Percentiles rank a stretch among this genome's conserved stretches.
Conservation (phyloP, 2,329 filamentous ascomycete genomes). For the Fusarium sp. region DNA sequence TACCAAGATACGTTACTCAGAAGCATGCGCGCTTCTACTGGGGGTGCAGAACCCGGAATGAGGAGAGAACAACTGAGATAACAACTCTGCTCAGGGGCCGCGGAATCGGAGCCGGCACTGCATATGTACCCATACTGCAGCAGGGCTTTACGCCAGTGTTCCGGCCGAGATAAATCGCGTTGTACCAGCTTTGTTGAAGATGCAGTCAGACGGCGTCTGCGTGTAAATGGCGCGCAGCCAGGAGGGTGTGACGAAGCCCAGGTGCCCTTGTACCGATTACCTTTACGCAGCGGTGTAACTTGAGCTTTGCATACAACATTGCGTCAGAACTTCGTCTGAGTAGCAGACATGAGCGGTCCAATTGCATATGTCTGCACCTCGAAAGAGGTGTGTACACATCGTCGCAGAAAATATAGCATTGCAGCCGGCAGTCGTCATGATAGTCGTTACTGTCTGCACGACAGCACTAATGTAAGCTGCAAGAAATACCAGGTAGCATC, state of each 20-base stretch:
- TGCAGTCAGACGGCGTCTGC: slow-evolving; percentile 30
- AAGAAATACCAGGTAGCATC: slow-evolving; percentile 39
- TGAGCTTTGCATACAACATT: neutral
- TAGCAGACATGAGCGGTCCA: slow-evolving; percentile 1
- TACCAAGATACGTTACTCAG: neutral
- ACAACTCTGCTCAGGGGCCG: slow-evolving; percentile 18
- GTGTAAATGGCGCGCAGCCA: slow-evolving; percentile 17
- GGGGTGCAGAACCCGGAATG: neutral
- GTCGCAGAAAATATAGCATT: neutral
- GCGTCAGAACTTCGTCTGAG: neutral
- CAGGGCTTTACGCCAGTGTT: slow-evolving; percentile 14
- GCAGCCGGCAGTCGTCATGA: slow-evolving; percentile 22
- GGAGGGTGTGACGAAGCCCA: slow-evolving; percentile 23
- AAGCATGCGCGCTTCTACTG: neutral
- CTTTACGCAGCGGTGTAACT: slow-evolving; percentile 3
- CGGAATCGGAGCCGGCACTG: slow-evolving; percentile 31
- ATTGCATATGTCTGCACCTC: neutral
- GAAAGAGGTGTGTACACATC: neutral
- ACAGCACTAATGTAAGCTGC: slow-evolving; percentile 39
- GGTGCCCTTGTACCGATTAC: neutral
- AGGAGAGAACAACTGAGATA: slow-evolving; percentile 37
- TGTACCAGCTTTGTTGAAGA: slow-evolving; percentile 26
- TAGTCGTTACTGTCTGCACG: slow-evolving; percentile 14
- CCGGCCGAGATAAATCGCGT: slow-evolving; percentile 37
- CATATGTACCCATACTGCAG: slow-evolving; percentile 7